Evolutionary conservation across 2,329 filamentous ascomycete genomes (phyloP).

Genomic region (Aspergillus sp.): DNA sequence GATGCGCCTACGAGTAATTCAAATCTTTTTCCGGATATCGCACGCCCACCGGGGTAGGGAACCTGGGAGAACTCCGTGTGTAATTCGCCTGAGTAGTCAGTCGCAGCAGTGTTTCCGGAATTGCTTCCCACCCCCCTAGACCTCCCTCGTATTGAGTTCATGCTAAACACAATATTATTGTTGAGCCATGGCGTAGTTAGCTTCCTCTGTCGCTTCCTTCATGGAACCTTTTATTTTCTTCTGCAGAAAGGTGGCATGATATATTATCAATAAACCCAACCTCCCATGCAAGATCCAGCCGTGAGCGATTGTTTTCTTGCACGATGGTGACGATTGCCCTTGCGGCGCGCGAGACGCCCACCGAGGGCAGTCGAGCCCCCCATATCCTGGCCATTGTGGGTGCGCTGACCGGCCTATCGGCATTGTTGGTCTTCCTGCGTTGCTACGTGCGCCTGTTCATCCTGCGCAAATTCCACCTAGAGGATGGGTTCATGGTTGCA

Average conservation of each 20-base stretch:
- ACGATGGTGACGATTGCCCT: background rate
- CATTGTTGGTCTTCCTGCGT: conserved; percentile 42
- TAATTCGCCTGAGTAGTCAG: background rate
- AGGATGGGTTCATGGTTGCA: conserved; percentile 38
- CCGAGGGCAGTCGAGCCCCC: conserved; percentile 7
- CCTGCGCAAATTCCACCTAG: conserved; percentile 49
- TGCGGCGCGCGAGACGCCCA: background rate
- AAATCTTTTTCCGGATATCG: background rate
- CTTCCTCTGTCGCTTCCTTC: background rate
- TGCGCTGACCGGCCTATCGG: conserved; percentile 38
- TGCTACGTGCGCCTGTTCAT: conserved; percentile 49
- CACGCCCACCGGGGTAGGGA: background rate
- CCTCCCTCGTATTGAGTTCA: background rate
- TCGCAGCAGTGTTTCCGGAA: background rate
- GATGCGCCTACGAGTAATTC: background rate
- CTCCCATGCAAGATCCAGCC: background rate
- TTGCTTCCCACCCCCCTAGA: background rate
- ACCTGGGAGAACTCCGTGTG: background rate
- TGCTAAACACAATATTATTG: background rate
- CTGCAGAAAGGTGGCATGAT: background rate
- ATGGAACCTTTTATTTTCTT: background rate
- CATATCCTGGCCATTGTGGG: conserved; percentile 43
- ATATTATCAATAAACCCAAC: background rate
- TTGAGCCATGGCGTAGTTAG: background rate
- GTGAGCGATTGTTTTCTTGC: background rate